A percentile compares a stretch with the other conserved stretches of the same genome.
Conservation (phyloP, 495 filamentous ascomycete genomes). For the Terfezia claveryi region DNA sequence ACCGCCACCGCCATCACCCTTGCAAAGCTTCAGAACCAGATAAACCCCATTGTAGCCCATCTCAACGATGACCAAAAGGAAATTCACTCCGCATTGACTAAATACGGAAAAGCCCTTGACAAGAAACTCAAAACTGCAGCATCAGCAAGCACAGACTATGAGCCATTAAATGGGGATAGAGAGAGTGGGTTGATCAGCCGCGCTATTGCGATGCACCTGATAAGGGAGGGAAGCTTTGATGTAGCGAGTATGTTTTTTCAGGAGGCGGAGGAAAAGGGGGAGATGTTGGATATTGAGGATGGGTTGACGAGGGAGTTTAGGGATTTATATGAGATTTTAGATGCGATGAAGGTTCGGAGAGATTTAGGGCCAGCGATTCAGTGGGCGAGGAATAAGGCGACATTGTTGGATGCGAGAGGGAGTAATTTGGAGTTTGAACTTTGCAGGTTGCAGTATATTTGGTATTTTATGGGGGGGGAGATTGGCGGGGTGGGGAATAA, state of each 20-base stretch:
- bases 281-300: constrained; percentile 3
- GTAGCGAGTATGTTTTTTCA: constrained; percentile 63
- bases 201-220: constrained; percentile 86
- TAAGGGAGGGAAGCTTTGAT: constrained; percentile 79
- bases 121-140: constrained; percentile 67
- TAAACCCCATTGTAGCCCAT: constrained; percentile 53
- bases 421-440: constrained; percentile 92
- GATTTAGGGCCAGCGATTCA: constrained; percentile 65
- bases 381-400: constrained; percentile 56
- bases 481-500: constrained; percentile 11
- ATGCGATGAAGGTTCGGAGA: constrained; percentile 41
- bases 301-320: constrained; percentile 34
- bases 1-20: constrained; percentile 45
- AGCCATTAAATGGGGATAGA: constrained; percentile 35
- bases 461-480: constrained; percentile 39
- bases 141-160: constrained; percentile 60
- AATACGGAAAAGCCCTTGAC: constrained; percentile 62
- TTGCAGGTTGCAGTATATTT: constrained; percentile 63
- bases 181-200: constrained; percentile 62
- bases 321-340: constrained; percentile 75
- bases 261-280: constrained; percentile 28
- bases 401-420: constrained; percentile 52
- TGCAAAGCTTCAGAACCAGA: constrained; percentile 61
- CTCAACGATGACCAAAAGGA: constrained; percentile 62
- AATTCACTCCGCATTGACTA: constrained; percentile 51